phyloP scores from a whole-genome alignment of 768 basidiomycete genomes.

The Paxillus involutus region DNA sequence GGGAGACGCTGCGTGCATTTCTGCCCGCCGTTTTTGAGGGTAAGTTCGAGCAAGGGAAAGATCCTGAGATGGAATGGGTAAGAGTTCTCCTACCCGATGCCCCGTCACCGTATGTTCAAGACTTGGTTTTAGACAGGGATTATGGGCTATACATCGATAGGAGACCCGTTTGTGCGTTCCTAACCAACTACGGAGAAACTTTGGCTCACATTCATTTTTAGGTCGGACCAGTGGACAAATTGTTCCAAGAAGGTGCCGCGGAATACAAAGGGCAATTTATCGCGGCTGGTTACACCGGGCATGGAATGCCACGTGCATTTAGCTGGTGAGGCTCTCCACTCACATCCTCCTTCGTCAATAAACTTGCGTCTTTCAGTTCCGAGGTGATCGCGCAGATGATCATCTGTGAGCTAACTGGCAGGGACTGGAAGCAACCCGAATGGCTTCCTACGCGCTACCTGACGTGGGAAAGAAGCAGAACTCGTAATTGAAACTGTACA shows the following conservation, averaged over 20 bases:
- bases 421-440: slow-evolving; percentile 49
- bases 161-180: slow-evolving; percentile 65
- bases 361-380: slow-evolving; percentile 40
- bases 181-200: not conserved
- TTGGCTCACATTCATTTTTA: slow-evolving; percentile 20
- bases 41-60: slow-evolving; percentile 44
- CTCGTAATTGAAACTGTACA: not conserved
- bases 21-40: slow-evolving; percentile 58
- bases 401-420: slow-evolving; percentile 41
- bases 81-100: slow-evolving; percentile 13
- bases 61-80: slow-evolving; percentile 84
- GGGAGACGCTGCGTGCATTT: slow-evolving; percentile 53
- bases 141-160: slow-evolving; percentile 66
- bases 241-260: slow-evolving; percentile 17
- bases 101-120: not conserved
- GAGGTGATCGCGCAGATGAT: slow-evolving; percentile 65
- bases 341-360: not conserved
- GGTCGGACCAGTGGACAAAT: slow-evolving; percentile 61
- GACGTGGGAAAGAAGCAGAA: slow-evolving; percentile 29
- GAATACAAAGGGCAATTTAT: slow-evolving; percentile 63
- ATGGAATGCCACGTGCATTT: slow-evolving; percentile 79
- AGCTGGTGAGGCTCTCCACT: slow-evolving; percentile 44
- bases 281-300: slow-evolving; percentile 71
- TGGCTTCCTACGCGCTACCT: slow-evolving; percentile 65
- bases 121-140: slow-evolving; percentile 63